phyloP scores from a whole-genome alignment of 768 basidiomycete species.

The Suillus luteus region DNA sequence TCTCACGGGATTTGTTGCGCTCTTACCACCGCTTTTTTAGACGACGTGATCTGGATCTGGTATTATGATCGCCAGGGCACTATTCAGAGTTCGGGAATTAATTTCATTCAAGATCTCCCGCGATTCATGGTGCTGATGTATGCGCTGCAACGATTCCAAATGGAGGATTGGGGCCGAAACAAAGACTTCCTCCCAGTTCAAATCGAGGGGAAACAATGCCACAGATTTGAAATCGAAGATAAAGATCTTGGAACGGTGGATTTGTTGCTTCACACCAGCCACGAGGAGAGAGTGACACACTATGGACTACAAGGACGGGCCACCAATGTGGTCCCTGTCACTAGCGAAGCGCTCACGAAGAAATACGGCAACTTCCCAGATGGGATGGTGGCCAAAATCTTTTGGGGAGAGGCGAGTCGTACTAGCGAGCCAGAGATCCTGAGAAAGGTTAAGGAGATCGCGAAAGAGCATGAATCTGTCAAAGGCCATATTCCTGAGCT shows the following conservation, averaged over 20 bases:
- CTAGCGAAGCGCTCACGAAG: not conserved
- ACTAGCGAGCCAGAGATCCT: not conserved
- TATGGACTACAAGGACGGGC: not conserved
- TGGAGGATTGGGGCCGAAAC: not conserved
- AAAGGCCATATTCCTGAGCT: not conserved
- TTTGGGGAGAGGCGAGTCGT: not conserved
- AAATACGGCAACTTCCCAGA: not conserved
- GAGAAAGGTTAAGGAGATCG: not conserved
- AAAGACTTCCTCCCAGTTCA: not conserved
- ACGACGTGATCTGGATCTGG: conserved; percentile 6
- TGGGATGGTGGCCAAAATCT: not conserved
- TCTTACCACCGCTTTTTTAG: not conserved
- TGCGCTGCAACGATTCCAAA: not conserved
- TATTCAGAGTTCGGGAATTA: not conserved
- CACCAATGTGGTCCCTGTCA: not conserved
- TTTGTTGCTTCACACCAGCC: not conserved
- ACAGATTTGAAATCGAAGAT: not conserved
- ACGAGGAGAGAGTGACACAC: not conserved
- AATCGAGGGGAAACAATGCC: not conserved
- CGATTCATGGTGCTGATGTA: not conserved
- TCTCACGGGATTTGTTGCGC: not conserved
- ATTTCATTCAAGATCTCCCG: not conserved
- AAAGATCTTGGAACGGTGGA: not conserved
- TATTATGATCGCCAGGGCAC: not conserved
- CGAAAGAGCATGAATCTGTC: not conserved